phyloP scores from a whole-genome alignment of 2,329 filamentous ascomycete species.

The Bipolaris gigantea region DNA sequence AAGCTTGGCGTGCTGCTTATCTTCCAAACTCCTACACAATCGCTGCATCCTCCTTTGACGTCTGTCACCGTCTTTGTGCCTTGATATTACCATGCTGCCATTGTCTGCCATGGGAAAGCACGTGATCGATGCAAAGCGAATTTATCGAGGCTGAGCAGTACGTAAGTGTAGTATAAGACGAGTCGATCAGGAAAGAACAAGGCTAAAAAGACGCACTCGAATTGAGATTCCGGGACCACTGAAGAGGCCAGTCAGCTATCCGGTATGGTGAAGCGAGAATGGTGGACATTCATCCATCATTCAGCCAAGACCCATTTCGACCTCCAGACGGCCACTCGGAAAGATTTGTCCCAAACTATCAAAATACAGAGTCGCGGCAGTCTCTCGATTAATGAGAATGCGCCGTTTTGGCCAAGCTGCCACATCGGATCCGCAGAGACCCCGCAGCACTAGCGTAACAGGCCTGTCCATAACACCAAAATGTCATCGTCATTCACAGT shows the following conservation, averaged over 20 bases:
- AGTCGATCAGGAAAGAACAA: too few relatives aligned
- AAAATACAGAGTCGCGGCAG: background rate
- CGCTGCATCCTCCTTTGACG: background rate
- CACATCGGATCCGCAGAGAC: slow-evolving; percentile 13
- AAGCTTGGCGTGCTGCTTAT: background rate
- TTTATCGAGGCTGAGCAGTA: too few relatives aligned
- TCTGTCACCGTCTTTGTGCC: background rate
- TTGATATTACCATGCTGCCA: background rate
- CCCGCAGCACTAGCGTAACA: slow-evolving; percentile 13
- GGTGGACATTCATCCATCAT: too few relatives aligned
- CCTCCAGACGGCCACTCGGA: background rate
- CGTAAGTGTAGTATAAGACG: too few relatives aligned
- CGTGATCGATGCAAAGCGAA: too few relatives aligned
- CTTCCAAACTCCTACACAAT: too few relatives aligned
- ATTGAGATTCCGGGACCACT: background rate
- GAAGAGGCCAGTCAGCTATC: too few relatives aligned
- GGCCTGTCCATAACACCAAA: slow-evolving; percentile 4
- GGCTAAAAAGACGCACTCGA: background rate
- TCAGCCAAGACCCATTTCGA: background rate
- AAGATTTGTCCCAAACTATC: background rate
- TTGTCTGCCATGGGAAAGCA: background rate
- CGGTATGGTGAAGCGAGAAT: too few relatives aligned
- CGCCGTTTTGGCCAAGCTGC: slow-evolving; percentile 7
- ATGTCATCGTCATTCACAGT: background rate
- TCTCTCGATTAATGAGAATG: slow-evolving; percentile 2